Conservation (phyloP, 345 rosid species). For the Cardamine chenopodiifolia region DNA sequence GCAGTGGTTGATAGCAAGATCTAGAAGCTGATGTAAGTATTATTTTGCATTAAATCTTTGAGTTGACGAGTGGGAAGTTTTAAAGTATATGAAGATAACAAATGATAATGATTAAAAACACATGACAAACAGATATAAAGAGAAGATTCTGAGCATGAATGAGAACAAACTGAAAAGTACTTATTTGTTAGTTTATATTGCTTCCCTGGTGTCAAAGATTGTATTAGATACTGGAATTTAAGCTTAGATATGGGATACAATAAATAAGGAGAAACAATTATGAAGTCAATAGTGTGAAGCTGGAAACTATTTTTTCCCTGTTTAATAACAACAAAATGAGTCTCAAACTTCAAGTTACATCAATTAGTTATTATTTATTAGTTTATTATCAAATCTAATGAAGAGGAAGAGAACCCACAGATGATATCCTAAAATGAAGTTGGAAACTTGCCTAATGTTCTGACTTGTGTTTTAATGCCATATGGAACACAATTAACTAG, state of each 20-base stretch:
- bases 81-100: slow-evolving; percentile 27
- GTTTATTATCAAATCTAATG: slow-evolving; percentile 23
- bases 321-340: slow-evolving; percentile 16
- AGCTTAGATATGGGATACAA: slow-evolving; percentile 52
- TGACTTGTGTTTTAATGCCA: slow-evolving; percentile 45
- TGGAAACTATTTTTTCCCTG: slow-evolving; percentile 18
- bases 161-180: slow-evolving; percentile 34
- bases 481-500: slow-evolving; percentile 33
- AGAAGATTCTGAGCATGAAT: slow-evolving; percentile 46
- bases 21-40: slow-evolving; percentile 31
- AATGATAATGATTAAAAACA: slow-evolving; percentile 40
- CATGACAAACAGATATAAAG: slow-evolving; percentile 41
- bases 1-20: slow-evolving; percentile 35
- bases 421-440: slow-evolving; percentile 59
- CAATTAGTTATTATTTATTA: not conserved
- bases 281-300: slow-evolving; percentile 35
- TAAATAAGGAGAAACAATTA: slow-evolving; percentile 25
- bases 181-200: slow-evolving; percentile 22
- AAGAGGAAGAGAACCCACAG: slow-evolving; percentile 37
- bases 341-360: slow-evolving; percentile 35
- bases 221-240: slow-evolving; percentile 45
- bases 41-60: slow-evolving; percentile 25
- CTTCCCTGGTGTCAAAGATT: slow-evolving; percentile 44
- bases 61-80: slow-evolving; percentile 28
- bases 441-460: slow-evolving; percentile 52